Conservation (phyloP, 805 yeast species). For the Starmerella kuoi region DNA sequence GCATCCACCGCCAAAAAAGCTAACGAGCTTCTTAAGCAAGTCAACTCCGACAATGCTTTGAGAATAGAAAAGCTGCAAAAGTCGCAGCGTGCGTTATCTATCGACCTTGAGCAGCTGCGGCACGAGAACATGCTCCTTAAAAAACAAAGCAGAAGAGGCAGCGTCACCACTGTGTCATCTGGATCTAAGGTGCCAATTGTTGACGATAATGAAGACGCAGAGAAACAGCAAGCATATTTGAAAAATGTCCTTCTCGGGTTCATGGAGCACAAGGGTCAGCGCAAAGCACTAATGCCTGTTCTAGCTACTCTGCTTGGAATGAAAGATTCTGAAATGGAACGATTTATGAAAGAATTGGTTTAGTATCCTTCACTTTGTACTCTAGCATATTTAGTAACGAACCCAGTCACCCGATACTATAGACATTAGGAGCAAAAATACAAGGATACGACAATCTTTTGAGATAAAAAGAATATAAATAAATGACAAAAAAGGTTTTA, state of each 20-base stretch:
- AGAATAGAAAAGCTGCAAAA: constrained; percentile 30
- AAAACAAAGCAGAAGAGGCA: constrained; percentile 5
- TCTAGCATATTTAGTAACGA: too few species aligned
- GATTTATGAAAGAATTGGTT: constrained; percentile 40
- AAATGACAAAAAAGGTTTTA: too few species aligned
- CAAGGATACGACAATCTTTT: too few species aligned
- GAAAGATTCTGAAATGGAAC: constrained; percentile 57
- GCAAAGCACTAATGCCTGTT: constrained; percentile 75
- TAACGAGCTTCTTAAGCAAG: constrained; percentile 26
- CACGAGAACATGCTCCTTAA: constrained; percentile 18
- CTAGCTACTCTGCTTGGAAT: constrained; percentile 61
- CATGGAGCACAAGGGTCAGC: constrained; percentile 83
- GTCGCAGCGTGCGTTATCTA: constrained; percentile 27
- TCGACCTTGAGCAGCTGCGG: constrained; percentile 27
- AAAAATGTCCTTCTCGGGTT: constrained; percentile 87
- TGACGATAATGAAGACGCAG: constrained; percentile 10
- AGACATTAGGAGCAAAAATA: too few species aligned
- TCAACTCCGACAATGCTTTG: constrained; percentile 29
- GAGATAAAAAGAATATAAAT: too few species aligned
- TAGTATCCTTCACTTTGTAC: too few species aligned
- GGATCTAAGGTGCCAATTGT: constrained; percentile 1
- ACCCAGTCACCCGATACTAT: too few species aligned
- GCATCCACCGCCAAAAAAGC: constrained; percentile 25
- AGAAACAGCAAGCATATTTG: constrained; percentile 57
- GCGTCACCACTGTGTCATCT: background rate